Evolutionary conservation across 306 rosid genomes (phyloP).

Genomic region (Pyrus betulifolia): DNA sequence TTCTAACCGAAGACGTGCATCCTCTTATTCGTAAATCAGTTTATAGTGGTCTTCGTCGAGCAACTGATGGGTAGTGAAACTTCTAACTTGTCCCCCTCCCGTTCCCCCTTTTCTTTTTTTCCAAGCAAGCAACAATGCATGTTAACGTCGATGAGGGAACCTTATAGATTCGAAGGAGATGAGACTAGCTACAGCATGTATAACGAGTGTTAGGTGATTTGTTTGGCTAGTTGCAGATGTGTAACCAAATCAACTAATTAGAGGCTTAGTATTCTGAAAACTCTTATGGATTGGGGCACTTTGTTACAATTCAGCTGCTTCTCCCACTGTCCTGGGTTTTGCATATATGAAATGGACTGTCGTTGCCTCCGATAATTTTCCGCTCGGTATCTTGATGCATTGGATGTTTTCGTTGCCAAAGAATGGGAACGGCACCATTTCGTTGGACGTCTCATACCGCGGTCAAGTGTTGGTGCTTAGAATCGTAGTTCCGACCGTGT

Average conservation of each 20-base stretch:
- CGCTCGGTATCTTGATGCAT: not conserved
- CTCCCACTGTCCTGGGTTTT: not conserved
- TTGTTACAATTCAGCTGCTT: not conserved
- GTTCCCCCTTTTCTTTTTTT: not conserved
- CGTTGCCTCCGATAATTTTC: not conserved
- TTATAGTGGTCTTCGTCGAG: slow-evolving; percentile 63
- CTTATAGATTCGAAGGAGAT: not conserved
- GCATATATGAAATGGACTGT: not conserved
- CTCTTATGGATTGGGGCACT: not conserved
- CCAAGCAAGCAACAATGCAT: not conserved
- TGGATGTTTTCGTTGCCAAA: not conserved
- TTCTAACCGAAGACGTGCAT: slow-evolving; percentile 56
- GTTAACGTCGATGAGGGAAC: not conserved
- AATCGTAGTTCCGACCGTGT: not conserved
- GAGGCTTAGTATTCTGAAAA: not conserved
- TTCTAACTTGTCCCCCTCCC: not conserved
- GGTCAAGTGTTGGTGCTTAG: not conserved
- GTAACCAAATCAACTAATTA: not conserved
- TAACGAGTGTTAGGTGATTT: not conserved
- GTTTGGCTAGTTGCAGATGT: not conserved
- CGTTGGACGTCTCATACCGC: not conserved
- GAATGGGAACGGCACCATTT: no score
- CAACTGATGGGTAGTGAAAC: slow-evolving; percentile 32
- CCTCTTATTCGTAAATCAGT: slow-evolving; percentile 60
- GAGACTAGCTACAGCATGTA: not conserved